Conservation (phyloP, 305 asterid species). For the Striga hermonthica region DNA sequence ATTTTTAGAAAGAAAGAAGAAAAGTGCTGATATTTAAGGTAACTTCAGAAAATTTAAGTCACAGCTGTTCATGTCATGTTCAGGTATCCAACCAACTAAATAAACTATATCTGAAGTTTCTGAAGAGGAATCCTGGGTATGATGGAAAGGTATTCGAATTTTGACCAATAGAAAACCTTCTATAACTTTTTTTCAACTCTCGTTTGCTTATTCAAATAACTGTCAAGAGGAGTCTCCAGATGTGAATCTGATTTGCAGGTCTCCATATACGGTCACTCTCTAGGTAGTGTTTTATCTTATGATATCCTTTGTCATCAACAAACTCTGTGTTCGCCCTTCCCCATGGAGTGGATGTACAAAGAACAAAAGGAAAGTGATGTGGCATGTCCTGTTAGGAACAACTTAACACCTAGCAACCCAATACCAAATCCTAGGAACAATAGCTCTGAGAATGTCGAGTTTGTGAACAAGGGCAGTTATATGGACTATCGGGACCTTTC, state of each 20-base stretch:
- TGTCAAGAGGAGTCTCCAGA: constrained; percentile 20
- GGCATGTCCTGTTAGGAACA: constrained; percentile 31
- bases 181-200: constrained; percentile 5
- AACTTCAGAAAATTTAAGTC: background rate
- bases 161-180: constrained; percentile 27
- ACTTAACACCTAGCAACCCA: constrained; percentile 36
- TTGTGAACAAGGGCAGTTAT: constrained; percentile 33
- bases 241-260: constrained; percentile 46
- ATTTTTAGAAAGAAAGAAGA: background rate
- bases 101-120: constrained; percentile 65
- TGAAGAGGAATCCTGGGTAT: constrained; percentile 83
- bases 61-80: constrained; percentile 27
- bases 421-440: constrained; percentile 39
- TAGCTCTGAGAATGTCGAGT: constrained; percentile 37
- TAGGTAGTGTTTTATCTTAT: constrained; percentile 92
- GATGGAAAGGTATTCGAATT: constrained; percentile 62
- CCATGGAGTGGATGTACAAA: constrained; percentile 84
- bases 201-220: constrained; percentile 19
- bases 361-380: constrained; percentile 44
- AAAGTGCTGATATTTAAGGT: background rate
- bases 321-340: constrained; percentile 66
- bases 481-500: constrained; percentile 36
- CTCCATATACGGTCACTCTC: constrained; percentile 89
- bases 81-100: constrained; percentile 80
- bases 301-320: constrained; percentile 98